Evolutionary conservation across 257 asterid genomes (phyloP), one percentile per base, ranked within the genome.

Genomic region (Primulina tabacum): DNA sequence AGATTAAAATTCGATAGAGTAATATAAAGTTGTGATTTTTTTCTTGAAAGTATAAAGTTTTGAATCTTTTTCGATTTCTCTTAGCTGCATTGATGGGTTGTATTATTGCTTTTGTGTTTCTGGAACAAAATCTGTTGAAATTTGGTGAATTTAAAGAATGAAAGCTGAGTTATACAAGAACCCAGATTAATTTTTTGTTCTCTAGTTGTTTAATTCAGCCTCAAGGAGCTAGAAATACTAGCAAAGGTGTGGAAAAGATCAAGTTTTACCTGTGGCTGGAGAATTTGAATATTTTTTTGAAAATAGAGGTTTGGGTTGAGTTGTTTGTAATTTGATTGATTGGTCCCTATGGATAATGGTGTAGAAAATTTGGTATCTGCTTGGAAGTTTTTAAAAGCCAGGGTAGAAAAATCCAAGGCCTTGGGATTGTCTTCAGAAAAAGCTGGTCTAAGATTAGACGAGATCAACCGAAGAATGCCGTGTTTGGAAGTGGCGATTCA

Each of bases 401-500:
- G 81, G 74, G 75, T 87, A 67, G 96, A 88, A 67, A 29, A 29
- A 29, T 29, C 32, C 4, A 4, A 29, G 32, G 32, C 32, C 32
- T 29, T 29, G 3, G 32, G 32, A 29, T 29, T 29, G 32, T 29
- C 32, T 29, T 2, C 1, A 29, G 32, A 29, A 29, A 29, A 83
- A 80, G 68, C 82, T 30, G 89, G 90, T 26, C 92, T 86, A 50
- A 85, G 95, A 76, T 77, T 92, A 67, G 82, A 73, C 57, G 96
- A 90, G 84, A 90, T 88, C 59, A 82, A 43, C 64, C 90, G 81
- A 35, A 84, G 95, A 70, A 70, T 90, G 40, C 92, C 90, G 6
- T 82, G 90, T 7, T 64, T 90, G 66, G 96, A 87, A 72, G 91
- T 87, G 1, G 86, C 93, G 0, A 82, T 90, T 72, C 79, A 91